Conservation (phyloP, 371 early-diverging fungal genomes). For the Sporodiniella umbellata region DNA sequence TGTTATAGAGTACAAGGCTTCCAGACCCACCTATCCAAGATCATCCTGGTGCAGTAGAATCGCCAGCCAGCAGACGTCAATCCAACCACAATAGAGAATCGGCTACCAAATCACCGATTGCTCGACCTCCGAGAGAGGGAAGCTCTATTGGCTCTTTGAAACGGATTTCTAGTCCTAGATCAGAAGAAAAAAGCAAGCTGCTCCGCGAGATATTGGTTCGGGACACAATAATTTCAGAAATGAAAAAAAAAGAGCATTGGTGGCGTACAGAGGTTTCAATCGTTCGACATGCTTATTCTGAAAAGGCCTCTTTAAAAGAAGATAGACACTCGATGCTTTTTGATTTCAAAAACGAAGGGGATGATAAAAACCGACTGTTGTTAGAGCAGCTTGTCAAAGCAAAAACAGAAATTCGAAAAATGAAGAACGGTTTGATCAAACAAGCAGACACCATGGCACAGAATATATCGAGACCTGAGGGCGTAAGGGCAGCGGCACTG, state of each 20-base stretch:
- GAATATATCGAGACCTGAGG: constrained; percentile 47
- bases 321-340: not conserved
- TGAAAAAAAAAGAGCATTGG: constrained; percentile 40
- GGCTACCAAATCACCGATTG: not conserved
- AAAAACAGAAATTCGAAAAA: constrained; percentile 39
- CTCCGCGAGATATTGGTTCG: constrained; percentile 19
- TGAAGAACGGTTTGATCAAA: constrained; percentile 33
- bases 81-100: constrained; percentile 7
- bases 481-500: constrained; percentile 43
- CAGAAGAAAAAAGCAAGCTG: constrained; percentile 11
- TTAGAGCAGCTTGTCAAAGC: constrained; percentile 38
- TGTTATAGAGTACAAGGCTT: too few relatives aligned
- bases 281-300: constrained; percentile 10
- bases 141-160: not conserved
- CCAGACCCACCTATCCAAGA: too few relatives aligned
- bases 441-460: constrained; percentile 48
- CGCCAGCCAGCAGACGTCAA: not conserved
- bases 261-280: constrained; percentile 39
- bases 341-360: constrained; percentile 4
- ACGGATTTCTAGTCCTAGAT: not conserved
- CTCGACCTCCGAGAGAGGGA: constrained; percentile 15
- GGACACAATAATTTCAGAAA: constrained; percentile 24
- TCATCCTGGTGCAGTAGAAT: not conserved
- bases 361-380: constrained; percentile 23
- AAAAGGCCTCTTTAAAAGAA: not conserved